A percentile compares a stretch with the other conserved stretches of the same genome.
Conservation (phyloP, 2,329 filamentous ascomycete genomes). For the Penicillium sp. region DNA sequence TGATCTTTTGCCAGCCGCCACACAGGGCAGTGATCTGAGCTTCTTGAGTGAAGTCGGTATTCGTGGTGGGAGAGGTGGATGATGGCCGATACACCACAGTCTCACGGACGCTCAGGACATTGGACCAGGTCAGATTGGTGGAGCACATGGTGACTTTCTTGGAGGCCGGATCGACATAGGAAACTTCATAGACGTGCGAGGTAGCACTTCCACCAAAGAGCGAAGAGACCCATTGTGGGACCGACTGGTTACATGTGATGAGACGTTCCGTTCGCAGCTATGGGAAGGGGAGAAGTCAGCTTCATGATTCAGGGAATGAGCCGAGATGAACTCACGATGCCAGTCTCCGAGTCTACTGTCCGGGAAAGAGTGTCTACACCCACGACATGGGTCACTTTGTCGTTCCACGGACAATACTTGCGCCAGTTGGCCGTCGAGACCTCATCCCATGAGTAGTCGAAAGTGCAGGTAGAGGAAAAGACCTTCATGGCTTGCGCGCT, state of each 20-base stretch:
- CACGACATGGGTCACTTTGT: conserved; percentile 94
- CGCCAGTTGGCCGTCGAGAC: conserved; percentile 97
- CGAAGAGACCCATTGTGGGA: conserved; percentile 61
- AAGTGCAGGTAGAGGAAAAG: conserved; percentile 85
- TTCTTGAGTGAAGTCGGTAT: conserved; percentile 82
- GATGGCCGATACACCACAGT: conserved; percentile 81
- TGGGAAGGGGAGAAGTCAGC: conserved; percentile 12
- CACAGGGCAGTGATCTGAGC: conserved; percentile 92
- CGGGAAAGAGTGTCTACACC: conserved; percentile 91
- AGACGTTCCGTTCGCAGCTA: conserved; percentile 69
- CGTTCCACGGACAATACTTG: conserved; percentile 99
- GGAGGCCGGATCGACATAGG: conserved; percentile 79
- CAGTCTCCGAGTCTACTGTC: conserved; percentile 60
- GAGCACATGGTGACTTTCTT: conserved; percentile 96
- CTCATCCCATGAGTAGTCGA: conserved; percentile 98
- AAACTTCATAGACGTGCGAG: conserved; percentile 90
- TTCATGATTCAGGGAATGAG: not conserved
- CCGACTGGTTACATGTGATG: conserved; percentile 52
- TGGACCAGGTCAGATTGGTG: conserved; percentile 89
- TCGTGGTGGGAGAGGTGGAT: conserved; percentile 48
- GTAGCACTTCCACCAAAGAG: conserved; percentile 78
- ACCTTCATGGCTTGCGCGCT: conserved; percentile 71
- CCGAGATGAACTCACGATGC: conserved; percentile 57
- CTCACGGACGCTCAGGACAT: conserved; percentile 88
- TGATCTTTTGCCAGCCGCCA: conserved; percentile 95